Evolutionary conservation across 371 early-diverging fungal species (phyloP).

Genomic region (Apophysomyces trapeziformis): DNA sequence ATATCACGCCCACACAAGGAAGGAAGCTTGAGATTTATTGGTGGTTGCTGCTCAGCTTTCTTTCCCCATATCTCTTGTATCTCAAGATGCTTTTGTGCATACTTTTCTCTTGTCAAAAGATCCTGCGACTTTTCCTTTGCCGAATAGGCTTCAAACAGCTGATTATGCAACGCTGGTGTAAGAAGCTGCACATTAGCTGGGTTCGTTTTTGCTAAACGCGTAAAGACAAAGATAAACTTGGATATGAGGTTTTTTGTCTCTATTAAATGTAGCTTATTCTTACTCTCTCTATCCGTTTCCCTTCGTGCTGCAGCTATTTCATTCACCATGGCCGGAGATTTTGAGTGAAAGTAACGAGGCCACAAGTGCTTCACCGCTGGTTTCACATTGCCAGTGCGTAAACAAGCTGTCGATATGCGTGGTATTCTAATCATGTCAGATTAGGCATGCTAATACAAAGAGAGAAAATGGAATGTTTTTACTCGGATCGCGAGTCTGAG

Average conservation of each 20-base stretch:
- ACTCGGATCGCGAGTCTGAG: no score
- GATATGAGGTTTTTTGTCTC: background rate
- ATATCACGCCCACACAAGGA: constrained; percentile 63
- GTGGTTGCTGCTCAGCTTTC: constrained; percentile 48
- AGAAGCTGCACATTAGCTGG: constrained; percentile 61
- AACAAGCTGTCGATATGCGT: background rate
- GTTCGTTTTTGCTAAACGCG: constrained; percentile 37
- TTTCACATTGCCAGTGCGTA: background rate
- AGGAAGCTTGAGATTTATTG: constrained; percentile 56
- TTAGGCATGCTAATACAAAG: background rate
- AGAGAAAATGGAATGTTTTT: no score
- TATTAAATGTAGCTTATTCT: background rate
- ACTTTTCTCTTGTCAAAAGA: constrained; percentile 23
- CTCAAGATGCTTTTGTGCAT: constrained; percentile 63
- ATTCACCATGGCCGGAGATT: background rate
- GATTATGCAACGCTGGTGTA: constrained; percentile 50
- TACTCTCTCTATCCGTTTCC: background rate
- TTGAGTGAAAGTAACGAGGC: background rate
- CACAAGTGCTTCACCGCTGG: background rate
- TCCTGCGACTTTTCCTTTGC: constrained; percentile 14
- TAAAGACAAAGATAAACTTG: background rate
- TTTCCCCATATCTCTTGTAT: constrained; percentile 71
- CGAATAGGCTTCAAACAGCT: constrained; percentile 34
- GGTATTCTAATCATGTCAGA: background rate
- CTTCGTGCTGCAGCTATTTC: background rate